Evolutionary conservation across 306 rosid species (phyloP), one percentile per base, ranked within the genome.

Genomic region (Comarum palustre): DNA sequence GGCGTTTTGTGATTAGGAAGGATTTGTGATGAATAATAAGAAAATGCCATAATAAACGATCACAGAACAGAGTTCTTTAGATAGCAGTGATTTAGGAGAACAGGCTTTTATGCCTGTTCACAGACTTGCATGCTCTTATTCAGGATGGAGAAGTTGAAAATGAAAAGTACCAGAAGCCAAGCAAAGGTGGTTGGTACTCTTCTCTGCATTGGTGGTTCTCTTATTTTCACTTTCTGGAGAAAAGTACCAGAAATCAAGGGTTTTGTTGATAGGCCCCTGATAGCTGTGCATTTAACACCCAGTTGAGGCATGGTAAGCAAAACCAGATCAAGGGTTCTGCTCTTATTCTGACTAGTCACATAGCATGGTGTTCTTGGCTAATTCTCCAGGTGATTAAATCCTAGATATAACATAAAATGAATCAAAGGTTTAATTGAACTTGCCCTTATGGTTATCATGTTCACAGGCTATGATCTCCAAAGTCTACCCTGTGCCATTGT

Each of bases 121-220:
- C 20, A 17, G 19, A 78, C 59, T 46, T 32, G 12, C 27, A 16
- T 57, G 34, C n/a, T 47, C 31, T 42, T 4, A 11, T 45, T 7
- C 52, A 83, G 82, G 75, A 77, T 84, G 85, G 87, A 84, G 77
- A 67, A 75, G 55, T 34, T 80, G 78, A 80, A 78, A 19, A 78
- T 84, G 6, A 62, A 19, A 29, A 75, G 67, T 32, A 34, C 20
- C 15, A 63, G 77, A 39, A 73, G 81, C 5, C 78, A 48, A 68
- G 85, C 83, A 8, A 80, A 78, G 75, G 81, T 84, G 47, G 39
- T 38, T 47, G 87, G 85, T 5, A 62, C 85, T n/a, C 62, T 81
- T 27, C 1, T 78, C 31, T 81, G 83, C 77, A 25, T 84, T 2
- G 73, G 68, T n/a, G 85, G 87, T 63, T 76, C 81, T 43, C 79